Conservation (phyloP, 805 yeast species). For the Saccharomycopsis sp. region DNA sequence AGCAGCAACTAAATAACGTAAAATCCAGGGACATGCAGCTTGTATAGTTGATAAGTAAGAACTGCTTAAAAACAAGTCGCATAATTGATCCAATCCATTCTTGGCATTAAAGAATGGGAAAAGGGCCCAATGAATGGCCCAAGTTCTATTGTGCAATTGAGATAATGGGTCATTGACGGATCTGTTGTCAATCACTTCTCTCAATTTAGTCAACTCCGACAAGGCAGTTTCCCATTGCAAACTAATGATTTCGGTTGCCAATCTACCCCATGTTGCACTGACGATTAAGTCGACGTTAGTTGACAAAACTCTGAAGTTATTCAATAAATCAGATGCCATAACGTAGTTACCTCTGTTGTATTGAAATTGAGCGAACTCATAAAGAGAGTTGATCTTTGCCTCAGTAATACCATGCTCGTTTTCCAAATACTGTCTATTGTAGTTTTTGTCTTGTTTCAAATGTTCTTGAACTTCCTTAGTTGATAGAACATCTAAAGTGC, state of each 20-base stretch:
- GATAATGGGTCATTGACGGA: slow-evolving; percentile 45
- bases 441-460: slow-evolving; percentile 48
- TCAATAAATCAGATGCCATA: slow-evolving; percentile 51
- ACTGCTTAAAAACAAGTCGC: slow-evolving; percentile 52
- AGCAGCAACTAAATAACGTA: slow-evolving; percentile 60
- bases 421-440: slow-evolving; percentile 42
- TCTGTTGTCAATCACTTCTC: slow-evolving; percentile 54
- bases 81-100: slow-evolving; percentile 45
- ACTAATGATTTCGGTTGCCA: slow-evolving; percentile 53
- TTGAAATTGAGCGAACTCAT: slow-evolving; percentile 55
- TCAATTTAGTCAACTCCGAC: slow-evolving; percentile 46
- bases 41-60: slow-evolving; percentile 61
- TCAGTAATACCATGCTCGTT: slow-evolving; percentile 40
- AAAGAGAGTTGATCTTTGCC: slow-evolving; percentile 43
- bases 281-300: slow-evolving; percentile 42
- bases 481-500: slow-evolving; percentile 39
- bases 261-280: slow-evolving; percentile 62
- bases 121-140: slow-evolving; percentile 65
- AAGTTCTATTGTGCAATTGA: slow-evolving; percentile 57
- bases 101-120: slow-evolving; percentile 50
- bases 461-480: slow-evolving; percentile 45
- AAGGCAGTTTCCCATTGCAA: slow-evolving; percentile 46
- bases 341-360: slow-evolving; percentile 58
- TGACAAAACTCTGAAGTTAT: slow-evolving; percentile 50
- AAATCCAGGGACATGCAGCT: slow-evolving; percentile 65